These are phyloP conservation scores for Scortechinia acanthostroma DNA, from an alignment of 2,329 filamentous ascomycete species.

Conservation along the genomic window DNA sequence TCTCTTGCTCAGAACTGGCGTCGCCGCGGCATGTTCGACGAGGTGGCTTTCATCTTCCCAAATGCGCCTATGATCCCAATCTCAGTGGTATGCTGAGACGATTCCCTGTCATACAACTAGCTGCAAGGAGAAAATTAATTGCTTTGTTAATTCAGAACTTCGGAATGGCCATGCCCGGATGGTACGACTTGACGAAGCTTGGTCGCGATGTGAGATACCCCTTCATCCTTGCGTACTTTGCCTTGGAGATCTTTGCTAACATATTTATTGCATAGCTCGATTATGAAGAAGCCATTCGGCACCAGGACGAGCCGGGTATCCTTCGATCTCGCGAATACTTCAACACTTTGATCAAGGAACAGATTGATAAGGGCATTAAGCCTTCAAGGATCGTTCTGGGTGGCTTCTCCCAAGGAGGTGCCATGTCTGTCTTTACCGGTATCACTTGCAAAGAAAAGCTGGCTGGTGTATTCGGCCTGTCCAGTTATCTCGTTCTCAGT, in stretches of 20 bases:
- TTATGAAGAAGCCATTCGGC: not conserved
- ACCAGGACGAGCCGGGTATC: conserved; percentile 39
- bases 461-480: conserved; percentile 55
- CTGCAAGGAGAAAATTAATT: too few relatives aligned
- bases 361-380: conserved; percentile 53
- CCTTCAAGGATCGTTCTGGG: conserved; percentile 53
- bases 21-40: conserved; percentile 50
- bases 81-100: conserved; percentile 37
- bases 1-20: conserved; percentile 59
- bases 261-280: not conserved
- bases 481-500: conserved; percentile 51
- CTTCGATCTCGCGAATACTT: conserved; percentile 49
- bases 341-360: conserved; percentile 49
- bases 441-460: conserved; percentile 48
- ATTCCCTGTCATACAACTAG: conserved; percentile 3
- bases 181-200: not conserved
- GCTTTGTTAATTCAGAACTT: conserved; percentile 42
- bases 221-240: not conserved
- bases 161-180: conserved; percentile 54
- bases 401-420: conserved; percentile 50
- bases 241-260: not conserved
- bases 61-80: conserved; percentile 57
- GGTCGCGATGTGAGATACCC: not conserved
- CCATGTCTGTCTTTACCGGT: conserved; percentile 53
- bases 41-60: conserved; percentile 59